Base-by-base conservation (phyloP, 352 stramenopile genomes). In the Phytophthora fragariaefolia region DNA sequence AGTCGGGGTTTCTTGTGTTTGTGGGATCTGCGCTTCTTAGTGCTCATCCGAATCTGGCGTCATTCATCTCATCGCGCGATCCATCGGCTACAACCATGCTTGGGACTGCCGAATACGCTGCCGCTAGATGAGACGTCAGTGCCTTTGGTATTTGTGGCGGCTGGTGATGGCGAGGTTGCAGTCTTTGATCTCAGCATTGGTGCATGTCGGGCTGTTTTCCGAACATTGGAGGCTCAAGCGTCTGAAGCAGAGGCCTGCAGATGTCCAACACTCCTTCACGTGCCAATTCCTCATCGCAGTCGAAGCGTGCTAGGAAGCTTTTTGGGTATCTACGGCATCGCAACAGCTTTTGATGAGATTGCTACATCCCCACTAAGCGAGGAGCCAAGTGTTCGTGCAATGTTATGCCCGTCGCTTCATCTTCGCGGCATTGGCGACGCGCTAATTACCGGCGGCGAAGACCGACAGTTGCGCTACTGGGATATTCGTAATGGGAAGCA, bases 401-500 rank as follows among this genome's bases (percentile, higher is more conserved):
- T 96, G 47, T 47, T 97, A 58, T 96, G 89, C 77, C 88, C 96
- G 73, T 92, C 91, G 67, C 70, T 95, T 24, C 90, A 96, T 61
- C 77, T 98, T 65, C 82, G 87, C 26, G 89, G 89, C 51, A 88
- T 93, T 72, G 67, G 77, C 24, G 84, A 92, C 63, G 80, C 83
- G 34, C 72, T 99, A 30, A 95, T 99, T 52, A 99, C 96, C 0
- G 96, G 94, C 46, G 97, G 96, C 6, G 96, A 96, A 64, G 96
- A 99, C 71, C 83, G 93, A 24, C 85, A 96, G 71, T 97, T 99
- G 64, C 87, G 97, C 24, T 99, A 98, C 79, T 99, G 97, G 97
- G 95, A 99, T 74, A 97, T 99, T 58, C 89, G 82, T 30, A 93
- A 93, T 22, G 85, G 95, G 23, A 97, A 96, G 36, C 90, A 97